These are phyloP conservation scores for Paecilomyces sp. DNA, from an alignment of 2,329 filamentous ascomycete species.

Conservation along the genomic window DNA sequence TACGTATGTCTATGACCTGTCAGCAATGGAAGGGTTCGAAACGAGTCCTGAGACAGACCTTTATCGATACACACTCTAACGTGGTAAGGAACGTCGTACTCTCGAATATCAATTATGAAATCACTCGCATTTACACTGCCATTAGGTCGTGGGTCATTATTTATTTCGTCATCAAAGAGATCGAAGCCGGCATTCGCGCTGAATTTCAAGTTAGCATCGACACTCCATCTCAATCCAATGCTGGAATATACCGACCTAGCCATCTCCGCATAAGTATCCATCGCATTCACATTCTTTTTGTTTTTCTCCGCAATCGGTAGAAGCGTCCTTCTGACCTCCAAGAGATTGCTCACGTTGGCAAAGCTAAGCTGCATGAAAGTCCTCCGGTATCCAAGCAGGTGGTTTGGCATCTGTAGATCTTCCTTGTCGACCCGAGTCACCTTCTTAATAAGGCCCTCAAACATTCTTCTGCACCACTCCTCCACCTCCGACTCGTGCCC, in stretches of 20 bases:
- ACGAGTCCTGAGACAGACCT: slow-evolving; percentile 42
- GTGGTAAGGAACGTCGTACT: slow-evolving; percentile 99
- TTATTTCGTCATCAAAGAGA: slow-evolving; percentile 87
- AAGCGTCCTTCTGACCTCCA: slow-evolving; percentile 76
- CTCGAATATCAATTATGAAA: slow-evolving; percentile 95
- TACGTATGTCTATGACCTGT: slow-evolving; percentile 66
- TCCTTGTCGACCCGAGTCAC: slow-evolving; percentile 80
- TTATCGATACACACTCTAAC: slow-evolving; percentile 97
- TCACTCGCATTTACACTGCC: slow-evolving; percentile 84
- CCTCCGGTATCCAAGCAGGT: slow-evolving; percentile 81
- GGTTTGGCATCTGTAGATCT: slow-evolving; percentile 90
- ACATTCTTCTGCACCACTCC: slow-evolving; percentile 80
- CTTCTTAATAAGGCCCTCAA: slow-evolving; percentile 72
- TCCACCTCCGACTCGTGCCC: slow-evolving; percentile 89
- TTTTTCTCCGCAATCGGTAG: slow-evolving; percentile 94
- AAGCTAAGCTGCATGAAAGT: slow-evolving; percentile 85
- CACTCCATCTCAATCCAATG: not conserved
- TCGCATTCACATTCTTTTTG: slow-evolving; percentile 89
- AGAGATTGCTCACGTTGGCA: slow-evolving; percentile 75
- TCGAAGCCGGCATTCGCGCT: slow-evolving; percentile 79
- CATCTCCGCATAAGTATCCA: slow-evolving; percentile 98
- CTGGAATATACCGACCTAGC: slow-evolving; percentile 53
- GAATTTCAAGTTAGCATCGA: slow-evolving; percentile 15
- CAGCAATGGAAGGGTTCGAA: slow-evolving; percentile 9
- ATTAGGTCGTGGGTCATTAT: slow-evolving; percentile 72